Evolutionary conservation across 305 asterid species (phyloP), one percentile per base, ranked within the genome.

Genomic region (Solanum hybrid): DNA sequence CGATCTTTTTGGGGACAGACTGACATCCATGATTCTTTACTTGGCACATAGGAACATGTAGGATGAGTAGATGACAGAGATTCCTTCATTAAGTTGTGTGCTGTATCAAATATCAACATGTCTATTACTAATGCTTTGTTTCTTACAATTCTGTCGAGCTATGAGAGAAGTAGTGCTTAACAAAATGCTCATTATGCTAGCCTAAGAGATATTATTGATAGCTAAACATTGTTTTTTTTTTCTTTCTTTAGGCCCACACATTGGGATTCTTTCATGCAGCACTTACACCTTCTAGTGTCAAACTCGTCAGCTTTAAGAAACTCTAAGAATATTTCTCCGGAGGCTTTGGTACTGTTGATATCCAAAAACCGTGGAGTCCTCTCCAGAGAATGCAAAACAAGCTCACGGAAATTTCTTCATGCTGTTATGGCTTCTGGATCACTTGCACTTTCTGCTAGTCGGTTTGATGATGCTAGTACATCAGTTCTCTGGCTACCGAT

Each of bases 41-140:
- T 93, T 97, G 96, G 98, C 95, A 86, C 93, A 95, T 76, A 93
- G 94, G 79, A 95, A 97, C 96, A 95, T 97, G 99, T 97, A 93
- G 4, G 69, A 56, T 56, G 69, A 56, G 69, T 17, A 93, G 96
- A 89, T 84, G 29, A 84, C 36, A 45, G 26, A 42, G 31, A 78
- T 88, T 88, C 73, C 22, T 84, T 84, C 31, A 84, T 51, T 84
- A 84, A 51, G 87, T 84, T 29, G 10, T 84, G 73, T 31, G 38
- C 29, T 17, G 40, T 51, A 19, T 84, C 75, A 51, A 45, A 29
- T 51, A 51, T 56, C 40, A 81, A 51, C 75, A 15, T 84, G 37
- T 42, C 36, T 81, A 27, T 81, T 42, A 8, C 37, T 81, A 27
- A 42, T 81, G 69, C 26, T 40, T 40, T 80, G 27, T 80, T 14